Evolutionary conservation across 306 rosid species (phyloP).

Genomic region (Cyclanthera cordifolia): DNA sequence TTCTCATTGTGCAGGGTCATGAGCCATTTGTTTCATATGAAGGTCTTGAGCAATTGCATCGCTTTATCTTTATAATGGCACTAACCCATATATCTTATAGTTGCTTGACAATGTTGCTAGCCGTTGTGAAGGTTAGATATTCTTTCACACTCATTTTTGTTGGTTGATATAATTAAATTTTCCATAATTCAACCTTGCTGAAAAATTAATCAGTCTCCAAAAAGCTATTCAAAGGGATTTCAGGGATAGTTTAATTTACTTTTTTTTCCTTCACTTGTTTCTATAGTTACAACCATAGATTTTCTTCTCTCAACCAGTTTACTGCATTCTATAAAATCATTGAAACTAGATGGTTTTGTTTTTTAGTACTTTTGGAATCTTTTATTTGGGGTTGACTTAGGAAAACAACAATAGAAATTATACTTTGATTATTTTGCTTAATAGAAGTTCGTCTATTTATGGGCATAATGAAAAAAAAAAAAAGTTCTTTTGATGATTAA

Average conservation of each 20-base stretch:
- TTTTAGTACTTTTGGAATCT: background rate
- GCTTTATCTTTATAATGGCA: slow-evolving; percentile 96
- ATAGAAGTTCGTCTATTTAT: background rate
- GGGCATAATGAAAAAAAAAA: background rate
- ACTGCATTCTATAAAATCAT: background rate
- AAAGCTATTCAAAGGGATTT: background rate
- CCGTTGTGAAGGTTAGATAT: slow-evolving; percentile 74
- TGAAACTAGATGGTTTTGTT: background rate
- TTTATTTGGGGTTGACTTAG: background rate
- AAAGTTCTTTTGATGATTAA: background rate
- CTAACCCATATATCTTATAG: slow-evolving; percentile 89
- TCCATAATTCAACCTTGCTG: background rate
- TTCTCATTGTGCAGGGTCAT: slow-evolving; percentile 46
- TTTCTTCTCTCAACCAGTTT: background rate
- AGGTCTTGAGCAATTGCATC: slow-evolving; percentile 98
- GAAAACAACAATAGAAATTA: background rate
- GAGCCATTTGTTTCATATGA: slow-evolving; percentile 88
- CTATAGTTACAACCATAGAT: background rate
- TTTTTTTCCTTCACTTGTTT: background rate
- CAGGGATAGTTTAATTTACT: background rate
- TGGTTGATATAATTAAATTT: too few species aligned
- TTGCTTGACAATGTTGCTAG: slow-evolving; percentile 92
- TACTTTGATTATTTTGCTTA: background rate
- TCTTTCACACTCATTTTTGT: slow-evolving; percentile 1
- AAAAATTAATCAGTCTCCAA: background rate